Conservation (phyloP, 345 rosid genomes). For the Eucalyptus victrix region DNA sequence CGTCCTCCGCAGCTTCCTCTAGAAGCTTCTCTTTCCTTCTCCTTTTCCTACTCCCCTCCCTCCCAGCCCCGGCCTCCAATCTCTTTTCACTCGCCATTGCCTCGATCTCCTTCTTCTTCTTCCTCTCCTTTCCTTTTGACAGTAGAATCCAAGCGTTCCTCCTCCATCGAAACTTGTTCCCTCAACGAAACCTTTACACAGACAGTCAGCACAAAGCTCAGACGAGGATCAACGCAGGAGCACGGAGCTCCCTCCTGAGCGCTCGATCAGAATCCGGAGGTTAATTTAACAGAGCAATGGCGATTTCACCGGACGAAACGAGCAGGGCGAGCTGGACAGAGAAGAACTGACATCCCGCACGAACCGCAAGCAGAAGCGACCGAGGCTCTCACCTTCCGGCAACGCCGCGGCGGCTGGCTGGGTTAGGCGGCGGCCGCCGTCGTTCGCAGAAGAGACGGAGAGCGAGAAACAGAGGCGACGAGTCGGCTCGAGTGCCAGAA, state of each 20-base stretch:
- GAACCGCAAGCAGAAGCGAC: background rate
- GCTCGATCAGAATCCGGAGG: background rate
- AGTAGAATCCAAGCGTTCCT: background rate
- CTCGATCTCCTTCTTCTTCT: background rate
- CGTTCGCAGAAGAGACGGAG: background rate
- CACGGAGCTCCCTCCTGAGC: background rate
- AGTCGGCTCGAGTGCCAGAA: background rate
- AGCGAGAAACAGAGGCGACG: background rate
- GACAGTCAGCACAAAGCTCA: background rate
- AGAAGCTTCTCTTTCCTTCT: background rate
- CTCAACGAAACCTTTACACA: background rate
- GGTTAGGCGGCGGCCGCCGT: background rate
- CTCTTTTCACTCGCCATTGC: background rate
- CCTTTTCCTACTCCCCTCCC: background rate
- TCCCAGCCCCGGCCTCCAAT: background rate
- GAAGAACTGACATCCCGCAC: background rate
- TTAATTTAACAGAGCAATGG: background rate
- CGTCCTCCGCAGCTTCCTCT: slow-evolving; percentile 1
- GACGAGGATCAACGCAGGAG: background rate
- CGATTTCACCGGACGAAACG: background rate
- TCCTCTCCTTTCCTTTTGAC: background rate
- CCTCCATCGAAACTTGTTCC: background rate
- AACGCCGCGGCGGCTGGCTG: background rate
- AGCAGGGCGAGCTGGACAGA: background rate
- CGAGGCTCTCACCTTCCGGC: background rate